Conservation (phyloP, 352 stramenopile species). For the Globisporangium polare region DNA sequence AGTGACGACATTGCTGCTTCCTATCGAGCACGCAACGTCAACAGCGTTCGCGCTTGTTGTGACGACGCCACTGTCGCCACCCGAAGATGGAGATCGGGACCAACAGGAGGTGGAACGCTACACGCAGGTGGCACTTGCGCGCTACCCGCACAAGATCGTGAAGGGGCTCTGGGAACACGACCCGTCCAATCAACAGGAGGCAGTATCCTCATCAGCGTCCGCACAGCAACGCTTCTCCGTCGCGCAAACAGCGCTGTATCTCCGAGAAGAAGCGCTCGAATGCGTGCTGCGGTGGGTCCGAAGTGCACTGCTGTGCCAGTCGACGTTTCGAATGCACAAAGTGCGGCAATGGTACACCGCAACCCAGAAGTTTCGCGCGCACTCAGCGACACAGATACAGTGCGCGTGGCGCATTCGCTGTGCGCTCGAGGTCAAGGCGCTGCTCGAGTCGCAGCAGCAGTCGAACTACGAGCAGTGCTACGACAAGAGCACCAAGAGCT, state of each 20-base stretch:
- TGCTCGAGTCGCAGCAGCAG: constrained; percentile 56
- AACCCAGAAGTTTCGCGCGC: constrained; percentile 31
- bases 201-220: neutral
- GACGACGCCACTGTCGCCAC: constrained; percentile 17
- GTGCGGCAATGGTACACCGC: constrained; percentile 48
- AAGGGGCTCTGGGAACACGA: constrained; percentile 70
- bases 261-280: constrained; percentile 59
- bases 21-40: neutral
- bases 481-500: constrained; percentile 43
- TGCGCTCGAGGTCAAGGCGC: constrained; percentile 29
- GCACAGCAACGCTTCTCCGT: constrained; percentile 28
- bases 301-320: constrained; percentile 41
- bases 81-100: neutral
- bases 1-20: constrained; percentile 8
- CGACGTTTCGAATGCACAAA: constrained; percentile 55
- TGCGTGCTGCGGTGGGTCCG: constrained; percentile 51
- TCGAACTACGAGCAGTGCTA: constrained; percentile 68
- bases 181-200: constrained; percentile 6
- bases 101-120: constrained; percentile 22
- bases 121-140: constrained; percentile 23
- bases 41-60: constrained; percentile 15
- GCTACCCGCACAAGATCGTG: constrained; percentile 28
- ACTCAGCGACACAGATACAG: constrained; percentile 43
- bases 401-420: constrained; percentile 43
- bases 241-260: constrained; percentile 60